These are phyloP conservation scores for Amanita molliuscula DNA, from an alignment of 768 basidiomycete genomes.

Conservation along the genomic window DNA sequence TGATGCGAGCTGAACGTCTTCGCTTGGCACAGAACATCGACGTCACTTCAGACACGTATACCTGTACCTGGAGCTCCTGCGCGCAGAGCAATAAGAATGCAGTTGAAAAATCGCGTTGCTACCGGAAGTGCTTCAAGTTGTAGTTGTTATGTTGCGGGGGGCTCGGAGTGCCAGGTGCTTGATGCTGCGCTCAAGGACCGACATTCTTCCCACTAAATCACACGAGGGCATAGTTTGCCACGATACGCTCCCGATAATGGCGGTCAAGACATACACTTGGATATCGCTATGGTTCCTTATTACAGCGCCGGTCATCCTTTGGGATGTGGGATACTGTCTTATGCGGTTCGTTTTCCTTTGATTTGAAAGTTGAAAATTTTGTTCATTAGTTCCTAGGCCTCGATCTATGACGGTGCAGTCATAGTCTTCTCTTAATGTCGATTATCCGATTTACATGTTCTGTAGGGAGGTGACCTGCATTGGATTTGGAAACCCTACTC, in stretches of 20 bases:
- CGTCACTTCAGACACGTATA: too few species aligned
- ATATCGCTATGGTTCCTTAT: conserved; percentile 62
- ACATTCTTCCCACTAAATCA: neutral
- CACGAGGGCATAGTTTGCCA: neutral
- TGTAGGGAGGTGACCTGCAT: conserved; percentile 72
- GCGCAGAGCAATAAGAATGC: too few species aligned
- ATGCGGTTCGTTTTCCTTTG: conserved; percentile 43
- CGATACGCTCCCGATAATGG: conserved; percentile 27
- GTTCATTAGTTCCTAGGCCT: conserved; percentile 37
- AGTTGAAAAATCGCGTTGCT: too few species aligned
- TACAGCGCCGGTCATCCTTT: conserved; percentile 52
- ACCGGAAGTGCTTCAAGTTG: too few species aligned
- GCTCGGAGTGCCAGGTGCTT: too few species aligned
- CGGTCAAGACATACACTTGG: conserved; percentile 44
- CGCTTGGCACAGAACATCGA: too few species aligned
- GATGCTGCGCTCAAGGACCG: too few species aligned
- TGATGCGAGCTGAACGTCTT: too few species aligned
- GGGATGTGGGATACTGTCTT: conserved; percentile 80
- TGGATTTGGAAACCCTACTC: conserved; percentile 88
- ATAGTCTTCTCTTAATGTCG: neutral
- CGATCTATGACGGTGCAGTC: conserved; percentile 55
- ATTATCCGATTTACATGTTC: neutral
- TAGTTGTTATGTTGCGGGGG: too few species aligned
- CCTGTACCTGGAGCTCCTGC: too few species aligned
- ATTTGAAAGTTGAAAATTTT: neutral